Evolutionary conservation across 2,329 filamentous ascomycete genomes (phyloP), one percentile per base, ranked within the genome.

Genomic region (Penicillium sp.): DNA sequence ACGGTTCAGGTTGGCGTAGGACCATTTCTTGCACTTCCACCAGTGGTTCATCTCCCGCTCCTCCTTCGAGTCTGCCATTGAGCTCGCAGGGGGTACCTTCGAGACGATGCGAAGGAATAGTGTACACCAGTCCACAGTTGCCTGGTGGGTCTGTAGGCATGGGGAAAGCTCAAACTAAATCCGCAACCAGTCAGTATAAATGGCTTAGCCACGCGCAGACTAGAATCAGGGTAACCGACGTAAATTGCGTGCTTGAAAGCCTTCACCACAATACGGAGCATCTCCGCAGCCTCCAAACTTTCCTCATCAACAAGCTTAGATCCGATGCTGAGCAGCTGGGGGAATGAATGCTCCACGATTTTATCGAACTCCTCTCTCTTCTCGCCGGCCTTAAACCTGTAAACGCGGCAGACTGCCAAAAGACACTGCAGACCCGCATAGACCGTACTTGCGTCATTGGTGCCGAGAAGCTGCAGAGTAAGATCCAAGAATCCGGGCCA

Each of bases 11-110:
- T 97, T 97, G 71, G 94, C 96, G 77, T 97, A 99, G 15, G 93
- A 90, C 94, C 94, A 97, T 78, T 99, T 99, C 87, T 97, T 97
- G 63, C 93, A 90, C 81, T 97, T 99, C 93, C 93, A 99, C 93
- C 94, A 99, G 75, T 97, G 92, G 73, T 96, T 93, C 69, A 89
- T 85, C 77, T 97, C 94, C 57, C 94, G 86, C 71, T 97, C 93
- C 58, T 91, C 87, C 52, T 89, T 79, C 60, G 90, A 90, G 59
- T 95, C 91, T 57, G 82, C 76, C 84, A 97, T 87, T 37, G 93
- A 89, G 66, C 83, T 86, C 56, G 89, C 83, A 5, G 94, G 94
- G 37, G 90, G 87, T 23, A 88, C 80, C 77, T 97, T 97, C 66
- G 89, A 88, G 37, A 97, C 90, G 51, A 95, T 91, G 60, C 89